Evolutionary conservation across 2,329 filamentous ascomycete genomes (phyloP), one percentile per base, ranked within the genome.

Genomic region (Ophiostoma sp.): DNA sequence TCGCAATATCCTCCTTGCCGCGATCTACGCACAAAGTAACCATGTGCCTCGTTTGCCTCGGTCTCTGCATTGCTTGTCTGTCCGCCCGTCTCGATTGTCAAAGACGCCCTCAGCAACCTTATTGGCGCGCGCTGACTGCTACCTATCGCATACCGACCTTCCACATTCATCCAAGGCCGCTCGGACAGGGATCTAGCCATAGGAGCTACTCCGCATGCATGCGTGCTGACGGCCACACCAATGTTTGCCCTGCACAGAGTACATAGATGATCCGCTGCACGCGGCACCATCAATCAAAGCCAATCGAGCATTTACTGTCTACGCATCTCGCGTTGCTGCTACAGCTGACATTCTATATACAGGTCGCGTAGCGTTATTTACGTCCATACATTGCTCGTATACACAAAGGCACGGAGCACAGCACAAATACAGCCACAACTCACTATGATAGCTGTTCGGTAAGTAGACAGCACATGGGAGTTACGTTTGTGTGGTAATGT

Each of bases 131-230:
- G n/a, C 23, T 57, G 52, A 5, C n/a, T 31, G 52, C n/a, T 13
- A 57, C 52, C 52, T 57, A 23, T 31, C 11, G n/a, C 10, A 57
- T 57, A 57, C 27, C 23, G 52, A 57, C 52, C 52, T 57, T 57
- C 52, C 52, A 57, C n/a, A 57, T 57, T 27, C 52, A 57, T 13
- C 52, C 52, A 57, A 57, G 52, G 52, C 52, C 52, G 52, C 15
- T 31, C 23, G n/a, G 52, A n/a, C 23, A 57, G 52, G 52, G 23
- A 57, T 57, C n/a, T 27, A 27, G 15, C 44, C 17, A 48, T 11
- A 48, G 17, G 52, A 57, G 23, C n/a, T 27, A 57, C 27, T 27
- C 17, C 44, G 44, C 44, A 57, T 57, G 11, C n/a, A 13, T 57
- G 52, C 27, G 8, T 57, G n/a, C 23, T 27, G 52, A 57, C 23